Conservation (phyloP, 768 basidiomycete genomes). For the Kwoniella mangroviensis region DNA sequence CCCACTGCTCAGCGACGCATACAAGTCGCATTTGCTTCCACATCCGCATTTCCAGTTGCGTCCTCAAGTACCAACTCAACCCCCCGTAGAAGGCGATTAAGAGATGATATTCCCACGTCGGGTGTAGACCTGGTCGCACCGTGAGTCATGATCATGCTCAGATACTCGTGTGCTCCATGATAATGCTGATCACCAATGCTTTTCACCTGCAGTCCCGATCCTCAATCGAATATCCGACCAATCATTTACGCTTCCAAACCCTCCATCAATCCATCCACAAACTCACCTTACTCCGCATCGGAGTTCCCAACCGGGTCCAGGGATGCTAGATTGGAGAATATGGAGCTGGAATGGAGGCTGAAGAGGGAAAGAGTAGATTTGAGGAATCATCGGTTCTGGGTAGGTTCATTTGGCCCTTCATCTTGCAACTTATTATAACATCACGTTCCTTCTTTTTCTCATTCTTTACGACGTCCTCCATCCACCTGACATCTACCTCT, state of each 20-base stretch:
- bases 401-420: slow-evolving; percentile 13
- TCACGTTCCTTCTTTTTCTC: too few species aligned
- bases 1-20: background rate
- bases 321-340: slow-evolving; percentile 28
- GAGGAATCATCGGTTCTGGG: slow-evolving; percentile 54
- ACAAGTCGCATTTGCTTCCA: slow-evolving; percentile 8
- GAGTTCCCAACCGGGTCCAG: slow-evolving; percentile 27
- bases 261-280: slow-evolving; percentile 28
- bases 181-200: slow-evolving; percentile 4
- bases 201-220: slow-evolving; percentile 40
- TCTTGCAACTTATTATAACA: too few species aligned
- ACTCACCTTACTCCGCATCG: slow-evolving; percentile 34
- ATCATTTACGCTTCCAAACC: slow-evolving; percentile 48
- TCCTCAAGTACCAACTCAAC: background rate
- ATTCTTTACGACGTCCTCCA: too few species aligned
- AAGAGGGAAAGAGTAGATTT: slow-evolving; percentile 47
- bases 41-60: slow-evolving; percentile 1
- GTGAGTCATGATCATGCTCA: slow-evolving; percentile 28
- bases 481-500: background rate
- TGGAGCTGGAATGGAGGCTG: slow-evolving; percentile 51
- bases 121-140: slow-evolving; percentile 50
- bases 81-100: slow-evolving; percentile 7
- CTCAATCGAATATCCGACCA: slow-evolving; percentile 51
- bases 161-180: too few species aligned
- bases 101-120: background rate